Evolutionary conservation across 495 filamentous ascomycete genomes (phyloP).

Genomic region (Neurospora sublineolata): DNA sequence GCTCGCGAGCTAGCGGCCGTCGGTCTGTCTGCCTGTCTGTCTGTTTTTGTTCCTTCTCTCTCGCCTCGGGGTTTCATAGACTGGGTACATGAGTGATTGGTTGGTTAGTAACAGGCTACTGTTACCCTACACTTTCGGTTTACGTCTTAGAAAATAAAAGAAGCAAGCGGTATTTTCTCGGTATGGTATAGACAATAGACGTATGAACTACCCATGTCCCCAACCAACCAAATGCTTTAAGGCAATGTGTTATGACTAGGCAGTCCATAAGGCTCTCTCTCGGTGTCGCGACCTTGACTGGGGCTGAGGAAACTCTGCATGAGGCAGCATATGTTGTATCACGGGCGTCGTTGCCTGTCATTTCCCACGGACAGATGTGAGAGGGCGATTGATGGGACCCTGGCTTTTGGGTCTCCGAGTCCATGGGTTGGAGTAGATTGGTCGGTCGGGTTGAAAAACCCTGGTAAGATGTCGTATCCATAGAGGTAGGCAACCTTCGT

Average conservation of each 20-base stretch:
- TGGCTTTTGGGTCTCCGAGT: neutral
- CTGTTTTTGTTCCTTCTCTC: neutral
- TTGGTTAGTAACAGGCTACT: neutral
- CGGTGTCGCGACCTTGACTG: neutral
- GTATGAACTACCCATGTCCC: too few relatives aligned
- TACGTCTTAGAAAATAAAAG: neutral
- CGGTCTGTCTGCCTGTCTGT: neutral
- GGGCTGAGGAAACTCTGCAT: neutral
- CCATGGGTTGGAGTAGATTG: neutral
- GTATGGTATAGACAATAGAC: neutral
- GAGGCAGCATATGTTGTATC: neutral
- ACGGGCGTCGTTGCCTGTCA: neutral
- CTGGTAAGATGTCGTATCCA: neutral
- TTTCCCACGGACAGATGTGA: neutral
- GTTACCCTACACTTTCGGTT: neutral
- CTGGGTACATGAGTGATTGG: neutral
- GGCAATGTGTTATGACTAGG: neutral
- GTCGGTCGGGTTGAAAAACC: neutral
- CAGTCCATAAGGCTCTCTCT: neutral
- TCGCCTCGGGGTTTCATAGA: neutral
- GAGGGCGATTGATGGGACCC: neutral
- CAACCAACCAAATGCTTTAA: too few relatives aligned
- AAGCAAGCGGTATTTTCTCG: neutral
- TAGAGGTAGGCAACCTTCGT: neutral
- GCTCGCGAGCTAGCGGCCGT: neutral